These are phyloP conservation scores for Glonium stellatum DNA, from an alignment of 495 filamentous ascomycete species.

Conservation along the genomic window DNA sequence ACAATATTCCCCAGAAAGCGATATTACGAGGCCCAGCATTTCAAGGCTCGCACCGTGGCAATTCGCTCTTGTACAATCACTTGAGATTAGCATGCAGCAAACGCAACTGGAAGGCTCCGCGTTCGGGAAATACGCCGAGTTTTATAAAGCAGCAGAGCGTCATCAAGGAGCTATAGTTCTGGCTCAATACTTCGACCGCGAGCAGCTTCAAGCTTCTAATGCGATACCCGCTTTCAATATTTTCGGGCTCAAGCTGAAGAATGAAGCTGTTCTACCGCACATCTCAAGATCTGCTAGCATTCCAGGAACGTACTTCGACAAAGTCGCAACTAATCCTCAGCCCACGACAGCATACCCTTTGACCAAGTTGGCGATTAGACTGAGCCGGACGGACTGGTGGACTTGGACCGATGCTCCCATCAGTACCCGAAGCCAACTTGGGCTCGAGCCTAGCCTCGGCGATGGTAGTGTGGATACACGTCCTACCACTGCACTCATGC, in stretches of 20 bases:
- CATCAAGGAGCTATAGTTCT: conserved; percentile 8
- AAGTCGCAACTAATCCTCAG: not conserved
- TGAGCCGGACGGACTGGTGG: conserved; percentile 22
- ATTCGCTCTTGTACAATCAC: conserved; percentile 15
- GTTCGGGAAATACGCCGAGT: not conserved
- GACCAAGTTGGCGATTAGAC: conserved; percentile 17
- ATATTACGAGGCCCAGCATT: conserved; percentile 2
- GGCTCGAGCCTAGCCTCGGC: conserved; percentile 9
- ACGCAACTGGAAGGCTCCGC: conserved; percentile 8
- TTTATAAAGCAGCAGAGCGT: conserved; percentile 1
- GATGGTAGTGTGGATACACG: not conserved
- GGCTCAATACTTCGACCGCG: conserved; percentile 5
- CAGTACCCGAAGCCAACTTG: not conserved
- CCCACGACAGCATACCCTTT: conserved; percentile 9
- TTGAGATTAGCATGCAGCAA: conserved; percentile 23
- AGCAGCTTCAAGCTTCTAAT: not conserved
- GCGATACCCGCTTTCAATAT: not conserved
- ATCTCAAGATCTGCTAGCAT: not conserved
- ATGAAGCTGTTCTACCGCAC: too few species aligned
- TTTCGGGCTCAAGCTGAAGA: not conserved
- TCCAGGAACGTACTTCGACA: not conserved
- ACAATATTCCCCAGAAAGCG: not conserved
- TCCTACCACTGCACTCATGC: not conserved
- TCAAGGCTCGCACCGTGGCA: conserved; percentile 14
- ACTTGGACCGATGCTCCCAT: conserved; percentile 4